Base-by-base conservation (phyloP, 1,284 basidiomycete species). In the Termitomyces sp. region DNA sequence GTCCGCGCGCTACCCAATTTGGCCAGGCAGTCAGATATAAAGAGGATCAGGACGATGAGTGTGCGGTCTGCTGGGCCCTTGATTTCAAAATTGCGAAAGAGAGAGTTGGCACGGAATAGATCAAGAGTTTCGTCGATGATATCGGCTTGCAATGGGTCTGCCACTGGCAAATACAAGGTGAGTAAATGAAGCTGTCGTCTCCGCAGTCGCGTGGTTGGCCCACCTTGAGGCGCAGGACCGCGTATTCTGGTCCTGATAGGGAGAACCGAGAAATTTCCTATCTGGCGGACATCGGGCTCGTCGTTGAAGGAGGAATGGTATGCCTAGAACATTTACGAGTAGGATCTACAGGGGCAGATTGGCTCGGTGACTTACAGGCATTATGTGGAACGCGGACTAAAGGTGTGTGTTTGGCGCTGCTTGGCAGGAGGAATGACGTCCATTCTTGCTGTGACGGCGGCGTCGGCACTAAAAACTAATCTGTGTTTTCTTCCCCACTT, bases 41-140 rank as follows among this genome's bases (percentile, higher is more conserved):
- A 99, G 66, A 99, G 89, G 70, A 98, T 98, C 62, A 99, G 84
- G 70, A 99, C 87, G 76, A 99, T 99, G 65, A 99, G 81, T 34
- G 92, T 84, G 50, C 97, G 86, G 76, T 99, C 97, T 44, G 95
- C 96, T 49, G 92, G 88, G 24, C 97, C 93, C 73, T 98, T 97
- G 83, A 99, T 99, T 77, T 99, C 97, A 68, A 99, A 99, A 77
- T 99, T 99, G 66, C 97, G 89, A 75, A 99, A 99, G 57, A 99
- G 87, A 43, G 94, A 97, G 75, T 99, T 99, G 66, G 97, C 95
- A 47, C 97, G 89, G 76, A 99, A 99, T 53, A 99, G 85, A 73
- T 97, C 93, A 50, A 99, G 78, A 3, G 93, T 87, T 74, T 99
- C 97, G 71, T 98, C 95, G 60, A 99, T 83, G 63, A 99, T 94